A percentile compares a stretch with the other conserved stretches of the same genome.
phyloP scores from a whole-genome alignment of 2,329 filamentous ascomycete genomes.

The Penicillium sp. region DNA sequence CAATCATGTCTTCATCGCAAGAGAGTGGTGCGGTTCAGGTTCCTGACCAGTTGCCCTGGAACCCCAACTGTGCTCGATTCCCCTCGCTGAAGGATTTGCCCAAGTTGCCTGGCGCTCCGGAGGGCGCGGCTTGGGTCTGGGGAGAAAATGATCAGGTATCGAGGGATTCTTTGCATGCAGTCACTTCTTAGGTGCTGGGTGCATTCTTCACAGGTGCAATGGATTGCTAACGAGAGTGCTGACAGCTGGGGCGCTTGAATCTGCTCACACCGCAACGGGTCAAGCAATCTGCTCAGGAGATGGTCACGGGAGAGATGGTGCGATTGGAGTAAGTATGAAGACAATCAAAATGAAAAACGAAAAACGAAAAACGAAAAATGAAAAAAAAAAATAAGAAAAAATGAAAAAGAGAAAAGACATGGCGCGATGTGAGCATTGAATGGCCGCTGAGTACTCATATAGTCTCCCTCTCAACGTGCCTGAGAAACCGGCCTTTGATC shows the following conservation, averaged over 20 bases:
- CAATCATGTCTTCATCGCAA: too few species aligned
- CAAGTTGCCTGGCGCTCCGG: constrained; percentile 46
- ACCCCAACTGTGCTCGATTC: constrained; percentile 49
- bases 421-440: neutral
- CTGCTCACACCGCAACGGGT: constrained; percentile 52
- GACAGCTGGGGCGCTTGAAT: constrained; percentile 44
- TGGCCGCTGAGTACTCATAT: neutral
- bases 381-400: too few species aligned
- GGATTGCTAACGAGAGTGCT: neutral
- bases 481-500: constrained; percentile 47
- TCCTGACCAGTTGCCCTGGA: constrained; percentile 43
- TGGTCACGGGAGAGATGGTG: constrained; percentile 51
- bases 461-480: constrained; percentile 51
- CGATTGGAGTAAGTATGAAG: constrained; percentile 44
- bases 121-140: constrained; percentile 57
- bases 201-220: neutral
- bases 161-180: neutral
- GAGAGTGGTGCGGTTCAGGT: constrained; percentile 11
- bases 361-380: too few species aligned
- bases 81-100: constrained; percentile 51
- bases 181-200: too few species aligned
- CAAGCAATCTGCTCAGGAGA: constrained; percentile 48
- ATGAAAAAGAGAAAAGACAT: too few species aligned
- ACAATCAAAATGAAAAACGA: neutral
- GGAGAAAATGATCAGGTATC: constrained; percentile 50